These are phyloP conservation scores for Orbilia quercus DNA, from an alignment of 2,329 filamentous ascomycete genomes.

Conservation along the genomic window DNA sequence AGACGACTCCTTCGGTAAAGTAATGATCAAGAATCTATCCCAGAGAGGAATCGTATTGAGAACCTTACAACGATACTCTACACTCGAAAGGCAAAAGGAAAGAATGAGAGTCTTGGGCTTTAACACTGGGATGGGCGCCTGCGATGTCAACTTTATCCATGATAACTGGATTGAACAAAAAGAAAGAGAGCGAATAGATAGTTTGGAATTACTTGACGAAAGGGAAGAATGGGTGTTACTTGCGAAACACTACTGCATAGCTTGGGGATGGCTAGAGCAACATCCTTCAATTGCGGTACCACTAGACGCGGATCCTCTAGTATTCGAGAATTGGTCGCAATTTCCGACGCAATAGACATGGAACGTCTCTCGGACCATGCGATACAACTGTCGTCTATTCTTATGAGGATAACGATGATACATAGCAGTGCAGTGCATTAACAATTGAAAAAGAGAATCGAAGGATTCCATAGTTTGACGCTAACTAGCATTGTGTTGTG, in stretches of 20 bases:
- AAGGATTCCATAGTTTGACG: background rate
- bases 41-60: constrained; percentile 84
- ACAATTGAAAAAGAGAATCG: background rate
- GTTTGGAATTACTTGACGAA: constrained; percentile 89
- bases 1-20: constrained; percentile 84
- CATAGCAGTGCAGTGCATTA: too few relatives aligned
- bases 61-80: constrained; percentile 78
- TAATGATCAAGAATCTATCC: constrained; percentile 91
- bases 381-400: too few relatives aligned
- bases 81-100: constrained; percentile 74
- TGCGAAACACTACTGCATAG: constrained; percentile 87
- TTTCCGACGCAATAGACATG: constrained; percentile 26
- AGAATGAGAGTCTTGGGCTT: constrained; percentile 73
- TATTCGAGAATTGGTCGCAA: constrained; percentile 34
- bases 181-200: constrained; percentile 83
- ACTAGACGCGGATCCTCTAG: background rate
- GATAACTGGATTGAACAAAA: constrained; percentile 66
- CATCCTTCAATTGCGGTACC: background rate
- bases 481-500: constrained; percentile 24
- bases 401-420: too few relatives aligned
- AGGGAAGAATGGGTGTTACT: constrained; percentile 92
- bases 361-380: too few relatives aligned
- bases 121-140: constrained; percentile 64
- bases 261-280: constrained; percentile 81
- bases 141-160: constrained; percentile 48